phyloP scores from a whole-genome alignment of 345 rosid genomes.

The Gossypium thurberi region DNA sequence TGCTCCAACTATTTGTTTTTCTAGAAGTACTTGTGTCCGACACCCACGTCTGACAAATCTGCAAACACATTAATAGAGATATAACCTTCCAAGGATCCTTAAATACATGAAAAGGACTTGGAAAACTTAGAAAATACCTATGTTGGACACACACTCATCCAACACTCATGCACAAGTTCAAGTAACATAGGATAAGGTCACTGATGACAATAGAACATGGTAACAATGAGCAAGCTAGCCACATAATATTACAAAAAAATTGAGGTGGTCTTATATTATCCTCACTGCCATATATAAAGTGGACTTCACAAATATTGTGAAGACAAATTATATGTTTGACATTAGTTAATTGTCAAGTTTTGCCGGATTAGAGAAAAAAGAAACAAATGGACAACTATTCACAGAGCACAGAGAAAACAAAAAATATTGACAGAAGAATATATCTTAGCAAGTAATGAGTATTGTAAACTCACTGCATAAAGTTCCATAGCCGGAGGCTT shows the following conservation, averaged over 20 bases:
- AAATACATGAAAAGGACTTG: neutral
- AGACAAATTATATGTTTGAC: neutral
- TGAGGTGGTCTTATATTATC: neutral
- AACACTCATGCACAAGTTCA: neutral
- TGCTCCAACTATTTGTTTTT: neutral
- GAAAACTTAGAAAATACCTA: neutral
- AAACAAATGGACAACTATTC: neutral
- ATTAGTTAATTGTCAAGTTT: neutral
- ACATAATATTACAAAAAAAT: neutral
- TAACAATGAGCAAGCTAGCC: neutral
- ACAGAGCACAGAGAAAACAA: neutral
- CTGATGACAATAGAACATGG: neutral
- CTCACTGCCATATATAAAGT: neutral
- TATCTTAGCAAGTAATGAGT: neutral
- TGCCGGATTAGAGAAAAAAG: neutral
- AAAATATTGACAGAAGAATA: neutral
- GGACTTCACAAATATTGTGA: neutral
- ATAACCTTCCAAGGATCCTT: neutral
- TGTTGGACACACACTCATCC: neutral
- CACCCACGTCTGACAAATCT: neutral
- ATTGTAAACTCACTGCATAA: constrained; percentile 47
- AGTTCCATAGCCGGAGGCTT: constrained; percentile 46
- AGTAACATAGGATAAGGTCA: neutral
- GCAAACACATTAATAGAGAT: neutral
- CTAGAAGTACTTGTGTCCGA: neutral